These are phyloP conservation scores for Rubus idaeus DNA, from an alignment of 306 rosid species.

Conservation along the genomic window DNA sequence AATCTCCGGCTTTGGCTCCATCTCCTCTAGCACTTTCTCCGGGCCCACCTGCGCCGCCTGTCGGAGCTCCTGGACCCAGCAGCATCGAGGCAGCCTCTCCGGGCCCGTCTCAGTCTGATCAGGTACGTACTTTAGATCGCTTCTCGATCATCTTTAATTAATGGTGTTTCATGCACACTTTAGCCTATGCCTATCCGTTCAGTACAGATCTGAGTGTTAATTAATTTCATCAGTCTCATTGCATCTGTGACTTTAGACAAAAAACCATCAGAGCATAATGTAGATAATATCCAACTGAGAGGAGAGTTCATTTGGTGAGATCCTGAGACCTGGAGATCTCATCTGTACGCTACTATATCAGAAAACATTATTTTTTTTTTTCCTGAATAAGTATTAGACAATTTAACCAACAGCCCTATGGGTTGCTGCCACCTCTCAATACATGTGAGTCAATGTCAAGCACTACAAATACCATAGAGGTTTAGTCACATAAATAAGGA, in stretches of 20 bases:
- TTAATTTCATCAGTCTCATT: neutral
- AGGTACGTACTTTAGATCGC: slow-evolving; percentile 26
- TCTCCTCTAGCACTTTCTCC: slow-evolving; percentile 32
- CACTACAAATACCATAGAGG: neutral
- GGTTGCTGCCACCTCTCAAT: neutral
- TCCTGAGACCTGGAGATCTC: neutral
- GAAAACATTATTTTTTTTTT: neutral
- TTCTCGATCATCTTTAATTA: neutral
- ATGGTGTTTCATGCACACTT: neutral
- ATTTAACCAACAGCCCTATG: neutral
- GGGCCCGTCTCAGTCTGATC: slow-evolving; percentile 46
- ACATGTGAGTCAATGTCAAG: neutral
- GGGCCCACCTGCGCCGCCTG: slow-evolving; percentile 43
- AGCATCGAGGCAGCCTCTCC: slow-evolving; percentile 33
- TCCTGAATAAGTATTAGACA: neutral
- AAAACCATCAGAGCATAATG: neutral
- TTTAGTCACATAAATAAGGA: neutral
- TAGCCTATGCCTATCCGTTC: too few relatives aligned
- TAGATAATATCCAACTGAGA: neutral
- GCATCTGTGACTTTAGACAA: neutral
- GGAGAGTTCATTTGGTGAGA: too few relatives aligned
- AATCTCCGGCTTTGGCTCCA: slow-evolving; percentile 52
- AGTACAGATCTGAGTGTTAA: neutral
- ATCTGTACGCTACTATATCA: neutral
- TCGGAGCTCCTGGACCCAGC: slow-evolving; percentile 65